Evolutionary conservation across 768 basidiomycete genomes (phyloP), one percentile per base, ranked within the genome.

Genomic region (Phaeotremella skinneri): DNA sequence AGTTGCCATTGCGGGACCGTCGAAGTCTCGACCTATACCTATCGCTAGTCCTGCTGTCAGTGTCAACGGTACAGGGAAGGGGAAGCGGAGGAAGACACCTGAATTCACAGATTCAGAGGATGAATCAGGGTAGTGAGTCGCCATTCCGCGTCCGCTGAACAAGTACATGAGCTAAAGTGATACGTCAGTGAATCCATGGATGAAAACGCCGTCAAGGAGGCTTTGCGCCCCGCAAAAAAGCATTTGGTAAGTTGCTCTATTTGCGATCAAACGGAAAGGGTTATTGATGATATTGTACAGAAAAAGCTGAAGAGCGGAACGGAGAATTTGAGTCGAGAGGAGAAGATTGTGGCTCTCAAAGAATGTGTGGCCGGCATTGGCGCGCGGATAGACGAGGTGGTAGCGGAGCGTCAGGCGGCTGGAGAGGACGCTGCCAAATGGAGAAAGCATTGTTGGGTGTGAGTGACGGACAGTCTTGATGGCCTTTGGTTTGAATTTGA

Each of bases 361-460:
- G 91, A 97, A 68, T 96, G 93, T 34, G 82, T 99, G 27, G 86
- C 90, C 57, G 89, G 89, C 9, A 96, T 99, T 58, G 96, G 96
- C 32, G 84, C 85, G 63, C 86, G 91, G 45, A 98, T 99, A 68
- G 92, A 96, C 68, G 75, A 78, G 42, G 90, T 97, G 2, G 81
- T 94, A 27, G 83, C 83, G 52, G 73, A 83, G 34, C 92, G 93
- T 76, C 82, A 85, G 63, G 83, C 85, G 3, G 83, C 84, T 41
- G 91, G 92, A 14, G 87, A 90, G 77, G 88, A 94, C 68, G 81
- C 83, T 20, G 87, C 87, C 73, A 82, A 89, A 74, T 96, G 91
- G 92, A 83, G 89, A 61, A 84, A 90, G 63, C 91, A 96, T 80
- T 82, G 93, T n/a, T 96, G 92, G 92, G 89, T 91, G 90, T 93